Evolutionary conservation across 176 grass and related monocot genomes (phyloP), one percentile per base, ranked within the genome.

Genomic region (Oryza longistaminata): DNA sequence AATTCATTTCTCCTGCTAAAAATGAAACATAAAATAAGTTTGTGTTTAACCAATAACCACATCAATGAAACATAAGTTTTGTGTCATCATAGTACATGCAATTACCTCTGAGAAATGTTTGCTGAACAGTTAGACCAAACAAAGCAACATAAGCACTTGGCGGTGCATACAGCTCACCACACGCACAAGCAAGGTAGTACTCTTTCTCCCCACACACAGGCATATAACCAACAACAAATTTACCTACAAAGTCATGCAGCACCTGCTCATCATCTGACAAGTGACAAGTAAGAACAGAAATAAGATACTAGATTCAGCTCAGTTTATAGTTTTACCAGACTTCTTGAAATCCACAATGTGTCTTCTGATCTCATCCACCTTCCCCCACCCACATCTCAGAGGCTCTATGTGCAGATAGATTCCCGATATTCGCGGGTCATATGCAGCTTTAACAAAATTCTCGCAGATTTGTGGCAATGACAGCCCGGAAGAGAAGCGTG

Each of bases 171-270:
- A 90, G 85, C 81, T 98, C 96, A 74, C 83, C 89, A 65, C 96
- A 98, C 7, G 93, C 91, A 55, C 90, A 92, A 81, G 88, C 96
- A 82, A 98, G 88, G 81, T 98, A 96, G 78, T 98, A 98, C 62
- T 98, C 96, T 88, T 98, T 98, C 81, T 98, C 96, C 66, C 96
- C 89, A 74, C 96, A 95, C 48, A 96, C 86, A 81, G 96, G 93
- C 86, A 92, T 89, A 76, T 98, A 98, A 58, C 91, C 86, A 76
- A 98, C 93, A 78, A 98, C 80, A 74, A 98, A 94, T 83, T 98
- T 98, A 84, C 96, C 96, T 98, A 71, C 37, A 94, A 68, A 85
- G 77, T 10, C 43, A 80, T 74, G 24, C 55, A 88, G 64, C 35
- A 69, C 31, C 3, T 80, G 55, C 37, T 79, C 53, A 85, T 42